A percentile compares a stretch with the other conserved stretches of the same genome.
Evolutionary conservation across 2,329 filamentous ascomycete species (phyloP).

Genomic region (Cercospora janseana): DNA sequence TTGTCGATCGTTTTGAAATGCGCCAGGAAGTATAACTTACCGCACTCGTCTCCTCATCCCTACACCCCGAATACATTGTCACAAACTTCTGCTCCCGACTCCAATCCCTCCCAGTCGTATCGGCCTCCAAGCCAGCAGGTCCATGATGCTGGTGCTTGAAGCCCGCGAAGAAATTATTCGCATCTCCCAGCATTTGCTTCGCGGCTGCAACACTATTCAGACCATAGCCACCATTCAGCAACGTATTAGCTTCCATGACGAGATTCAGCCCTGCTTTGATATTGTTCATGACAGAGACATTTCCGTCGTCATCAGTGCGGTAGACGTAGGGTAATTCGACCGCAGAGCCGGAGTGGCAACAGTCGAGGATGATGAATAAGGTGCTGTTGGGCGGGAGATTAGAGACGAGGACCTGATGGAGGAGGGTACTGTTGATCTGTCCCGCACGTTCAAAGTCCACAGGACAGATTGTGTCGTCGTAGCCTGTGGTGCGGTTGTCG

Average conservation of each 20-base stretch:
- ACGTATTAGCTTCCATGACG: constrained; percentile 49
- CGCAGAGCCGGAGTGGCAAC: constrained; percentile 61
- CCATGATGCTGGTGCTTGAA: constrained; percentile 44
- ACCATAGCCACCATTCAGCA: constrained; percentile 49
- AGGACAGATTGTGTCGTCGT: constrained; percentile 34
- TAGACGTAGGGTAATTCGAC: constrained; percentile 60
- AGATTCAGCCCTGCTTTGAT: constrained; percentile 53
- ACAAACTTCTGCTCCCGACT: constrained; percentile 47
- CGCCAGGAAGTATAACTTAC: constrained; percentile 40
- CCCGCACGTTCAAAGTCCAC: constrained; percentile 47
- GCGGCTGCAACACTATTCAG: constrained; percentile 36
- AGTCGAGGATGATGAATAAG: constrained; percentile 59
- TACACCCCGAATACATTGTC: constrained; percentile 53
- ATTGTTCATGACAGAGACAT: constrained; percentile 57
- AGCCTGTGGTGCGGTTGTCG: constrained; percentile 29
- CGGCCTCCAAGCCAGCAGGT: constrained; percentile 29
- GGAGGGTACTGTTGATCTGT: constrained; percentile 53
- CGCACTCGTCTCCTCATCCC: constrained; percentile 49
- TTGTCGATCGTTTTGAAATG: neutral
- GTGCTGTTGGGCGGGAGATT: constrained; percentile 51
- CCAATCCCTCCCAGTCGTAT: constrained; percentile 42
- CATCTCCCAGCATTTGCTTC: constrained; percentile 53
- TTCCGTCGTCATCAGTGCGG: constrained; percentile 56
- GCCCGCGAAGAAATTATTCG: constrained; percentile 55
- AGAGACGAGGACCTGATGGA: constrained; percentile 55